Evolutionary conservation across 163 green algal genomes (phyloP).

Genomic region (Scenedesmus sp.): DNA sequence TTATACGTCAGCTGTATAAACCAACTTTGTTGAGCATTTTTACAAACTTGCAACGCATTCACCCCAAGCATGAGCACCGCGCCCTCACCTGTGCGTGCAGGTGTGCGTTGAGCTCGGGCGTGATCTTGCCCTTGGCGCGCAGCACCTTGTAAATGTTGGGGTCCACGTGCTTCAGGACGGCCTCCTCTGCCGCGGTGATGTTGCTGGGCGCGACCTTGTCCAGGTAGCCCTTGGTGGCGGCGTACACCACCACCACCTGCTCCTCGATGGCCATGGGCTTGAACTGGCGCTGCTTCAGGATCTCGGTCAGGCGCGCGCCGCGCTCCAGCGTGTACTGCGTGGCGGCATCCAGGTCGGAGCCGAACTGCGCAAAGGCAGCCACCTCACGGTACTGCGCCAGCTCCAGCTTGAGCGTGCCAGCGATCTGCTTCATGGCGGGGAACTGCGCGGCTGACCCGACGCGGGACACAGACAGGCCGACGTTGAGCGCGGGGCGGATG

Average conservation of each 20-base stretch:
- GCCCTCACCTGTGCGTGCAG: conserved; percentile 58
- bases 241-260: conserved; percentile 85
- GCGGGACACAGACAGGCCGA: conserved; percentile 87
- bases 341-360: conserved; percentile 92
- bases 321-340: conserved; percentile 95
- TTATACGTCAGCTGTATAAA: too few species aligned
- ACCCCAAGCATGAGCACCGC: too few species aligned
- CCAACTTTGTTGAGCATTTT: too few species aligned
- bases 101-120: conserved; percentile 71
- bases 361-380: conserved; percentile 90
- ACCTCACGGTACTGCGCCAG: conserved; percentile 64
- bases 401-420: conserved; percentile 52
- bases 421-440: conserved; percentile 92
- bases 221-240: conserved; percentile 92
- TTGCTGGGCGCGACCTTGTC: conserved; percentile 80
- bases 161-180: conserved; percentile 72
- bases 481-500: conserved; percentile 93
- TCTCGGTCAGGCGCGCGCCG: conserved; percentile 90
- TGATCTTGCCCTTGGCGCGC: conserved; percentile 68
- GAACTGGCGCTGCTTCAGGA: conserved; percentile 96
- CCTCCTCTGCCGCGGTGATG: conserved; percentile 64
- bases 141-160: conserved; percentile 71
- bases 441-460: conserved; percentile 93
- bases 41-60: too few species aligned
- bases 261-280: conserved; percentile 90